A percentile compares a stretch with the other conserved stretches of the same genome.
These are phyloP conservation scores for Colletotrichum sp. DNA, from an alignment of 2,329 filamentous ascomycete genomes.

Conservation along the genomic window DNA sequence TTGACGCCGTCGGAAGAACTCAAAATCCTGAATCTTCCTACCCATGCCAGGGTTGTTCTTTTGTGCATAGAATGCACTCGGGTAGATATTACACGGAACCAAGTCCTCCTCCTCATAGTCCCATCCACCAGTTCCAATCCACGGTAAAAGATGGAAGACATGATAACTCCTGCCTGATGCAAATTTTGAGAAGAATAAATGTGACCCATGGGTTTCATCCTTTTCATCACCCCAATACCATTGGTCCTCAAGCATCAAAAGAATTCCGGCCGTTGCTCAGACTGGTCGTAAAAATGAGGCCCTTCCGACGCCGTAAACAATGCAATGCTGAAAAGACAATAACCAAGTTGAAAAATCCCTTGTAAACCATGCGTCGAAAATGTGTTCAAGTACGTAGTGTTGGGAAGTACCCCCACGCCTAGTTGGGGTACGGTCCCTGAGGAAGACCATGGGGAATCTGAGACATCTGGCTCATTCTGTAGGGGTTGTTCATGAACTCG, in stretches of 20 bases:
- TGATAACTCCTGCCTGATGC: slow-evolving; percentile 17
- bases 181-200: not conserved
- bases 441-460: slow-evolving; percentile 21
- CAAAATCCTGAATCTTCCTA: not conserved
- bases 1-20: not conserved
- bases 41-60: not conserved
- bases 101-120: not conserved
- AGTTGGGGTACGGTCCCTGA: slow-evolving; percentile 40
- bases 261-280: not conserved
- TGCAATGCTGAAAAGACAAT: slow-evolving; percentile 18
- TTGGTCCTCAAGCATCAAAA: not conserved
- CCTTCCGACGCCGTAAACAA: slow-evolving; percentile 22
- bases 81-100: not conserved
- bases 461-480: slow-evolving; percentile 13
- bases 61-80: not conserved
- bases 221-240: not conserved
- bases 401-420: slow-evolving; percentile 27
- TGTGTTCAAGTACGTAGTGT: not conserved
- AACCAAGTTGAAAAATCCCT: not conserved
- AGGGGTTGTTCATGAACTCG: slow-evolving; percentile 48
- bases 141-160: not conserved
- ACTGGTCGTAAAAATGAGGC: slow-evolving; percentile 10
- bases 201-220: slow-evolving; percentile 2
- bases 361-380: not conserved
- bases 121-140: not conserved